These are phyloP conservation scores for Hortiboletus campestris DNA, from an alignment of 768 basidiomycete genomes.

Conservation along the genomic window DNA sequence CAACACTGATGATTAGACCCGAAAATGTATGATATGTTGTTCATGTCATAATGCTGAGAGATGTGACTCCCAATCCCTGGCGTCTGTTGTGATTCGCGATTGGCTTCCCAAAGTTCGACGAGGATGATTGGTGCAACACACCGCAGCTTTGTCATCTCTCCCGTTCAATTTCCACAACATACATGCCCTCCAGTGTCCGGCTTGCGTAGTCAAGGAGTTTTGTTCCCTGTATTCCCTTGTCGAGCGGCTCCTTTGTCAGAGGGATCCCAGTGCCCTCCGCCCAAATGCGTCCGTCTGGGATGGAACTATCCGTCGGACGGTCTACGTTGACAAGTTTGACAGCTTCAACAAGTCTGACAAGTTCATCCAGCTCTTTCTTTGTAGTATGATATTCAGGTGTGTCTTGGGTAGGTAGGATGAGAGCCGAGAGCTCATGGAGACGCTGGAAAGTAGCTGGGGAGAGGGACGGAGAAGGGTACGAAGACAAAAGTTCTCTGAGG, in stretches of 20 bases:
- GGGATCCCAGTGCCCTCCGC: conserved; percentile 37
- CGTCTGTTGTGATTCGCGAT: background rate
- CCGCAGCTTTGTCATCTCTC: conserved; percentile 16
- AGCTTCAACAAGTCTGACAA: conserved; percentile 77
- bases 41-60: background rate
- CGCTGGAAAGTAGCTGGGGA: conserved; percentile 55
- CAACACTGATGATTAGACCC: background rate
- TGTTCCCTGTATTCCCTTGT: conserved; percentile 36
- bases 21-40: conserved; percentile 4
- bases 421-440: conserved; percentile 71
- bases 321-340: conserved; percentile 59
- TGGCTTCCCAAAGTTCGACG: background rate
- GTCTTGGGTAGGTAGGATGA: conserved; percentile 60
- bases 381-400: conserved; percentile 51
- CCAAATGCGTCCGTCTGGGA: conserved; percentile 45
- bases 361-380: conserved; percentile 62
- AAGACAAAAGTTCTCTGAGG: conserved; percentile 70
- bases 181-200: conserved; percentile 48
- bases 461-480: conserved; percentile 69
- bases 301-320: conserved; percentile 23
- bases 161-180: conserved; percentile 55
- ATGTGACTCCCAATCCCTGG: too few relatives aligned
- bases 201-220: conserved; percentile 51
- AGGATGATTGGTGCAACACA: background rate
- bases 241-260: conserved; percentile 21